Base-by-base conservation (phyloP, 805 yeast species). In the Candida cerambycidarum region DNA sequence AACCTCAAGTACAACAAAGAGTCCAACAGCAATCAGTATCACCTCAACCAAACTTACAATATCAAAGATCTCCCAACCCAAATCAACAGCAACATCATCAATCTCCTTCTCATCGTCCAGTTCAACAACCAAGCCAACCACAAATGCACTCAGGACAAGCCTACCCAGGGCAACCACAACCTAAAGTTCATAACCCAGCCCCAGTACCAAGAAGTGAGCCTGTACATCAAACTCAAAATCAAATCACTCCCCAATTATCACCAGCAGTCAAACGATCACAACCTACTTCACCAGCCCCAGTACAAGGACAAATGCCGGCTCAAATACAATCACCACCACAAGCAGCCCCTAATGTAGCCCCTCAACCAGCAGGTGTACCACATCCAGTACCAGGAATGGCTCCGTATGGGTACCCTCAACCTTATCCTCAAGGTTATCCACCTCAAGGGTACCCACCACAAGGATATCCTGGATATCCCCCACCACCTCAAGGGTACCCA, bases 401-500 rank as follows among this genome's bases (percentile, higher is more conserved):
- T 12, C 41, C 32, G 4, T 25, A 25, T 25, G 29, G 29, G n/a
- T 25, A 25, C 11, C 38, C 32, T 4, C 29, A 6, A 16, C 41
- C 28, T 2, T 31, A 17, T 18, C 33, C 25, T 16, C 13, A 35
- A 8, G 36, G 29, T 2, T 21, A 27, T 13, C 39, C 28, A 8
- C 17, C 40, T 17, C 32, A 39, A 40, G 23, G 23, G 6, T 41
- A 29, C 43, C 41, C 46, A 24, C 39, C 39, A 35, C 52, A 49
- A 14, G 42, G 45, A 3, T 45, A 32, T 14, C 45, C 53, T 13
- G 19, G 34, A 12, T 23, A 32, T 19, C 43, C 32, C 14, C 43
- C 39, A 15, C 47, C 40, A 32, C 43, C 43, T 17, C 57, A 47
- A 40, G 57, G 55, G n/a, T 54, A 55, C 32, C 55, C 52, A 9